Conservation (phyloP, 805 yeast genomes). For the Ogataea paraovalis region DNA sequence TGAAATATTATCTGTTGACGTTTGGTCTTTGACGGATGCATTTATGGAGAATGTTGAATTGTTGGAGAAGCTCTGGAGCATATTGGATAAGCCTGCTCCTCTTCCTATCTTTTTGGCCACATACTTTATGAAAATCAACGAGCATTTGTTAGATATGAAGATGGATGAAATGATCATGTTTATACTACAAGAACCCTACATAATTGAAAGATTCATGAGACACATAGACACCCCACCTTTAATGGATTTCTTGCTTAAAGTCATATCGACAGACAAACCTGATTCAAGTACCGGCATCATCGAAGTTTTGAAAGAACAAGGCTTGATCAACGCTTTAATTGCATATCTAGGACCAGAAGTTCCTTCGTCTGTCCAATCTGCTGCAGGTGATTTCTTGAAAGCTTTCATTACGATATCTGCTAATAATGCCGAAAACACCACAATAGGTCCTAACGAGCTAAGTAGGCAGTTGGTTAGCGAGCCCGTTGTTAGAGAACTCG, state of each 20-base stretch:
- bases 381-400: slow-evolving; percentile 92
- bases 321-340: slow-evolving; percentile 67
- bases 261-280: slow-evolving; percentile 89
- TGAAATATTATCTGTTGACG: slow-evolving; percentile 85
- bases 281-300: slow-evolving; percentile 86
- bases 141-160: slow-evolving; percentile 83
- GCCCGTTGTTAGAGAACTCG: slow-evolving; percentile 59
- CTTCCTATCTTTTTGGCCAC: slow-evolving; percentile 76
- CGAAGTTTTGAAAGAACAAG: slow-evolving; percentile 67
- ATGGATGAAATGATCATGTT: slow-evolving; percentile 74
- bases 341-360: slow-evolving; percentile 65
- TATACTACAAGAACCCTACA: slow-evolving; percentile 58
- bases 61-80: slow-evolving; percentile 71
- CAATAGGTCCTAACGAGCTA: slow-evolving; percentile 93
- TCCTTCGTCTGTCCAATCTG: slow-evolving; percentile 75
- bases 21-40: slow-evolving; percentile 90
- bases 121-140: slow-evolving; percentile 87
- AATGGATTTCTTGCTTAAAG: slow-evolving; percentile 86
- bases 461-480: slow-evolving; percentile 87
- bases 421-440: slow-evolving; percentile 83
- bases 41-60: slow-evolving; percentile 71
- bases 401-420: slow-evolving; percentile 94
- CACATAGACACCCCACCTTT: slow-evolving; percentile 92
- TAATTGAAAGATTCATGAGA: slow-evolving; percentile 76
- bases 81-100: slow-evolving; percentile 65